phyloP scores from a whole-genome alignment of 148 eudicot species.

The Fallopia convolvulus region DNA sequence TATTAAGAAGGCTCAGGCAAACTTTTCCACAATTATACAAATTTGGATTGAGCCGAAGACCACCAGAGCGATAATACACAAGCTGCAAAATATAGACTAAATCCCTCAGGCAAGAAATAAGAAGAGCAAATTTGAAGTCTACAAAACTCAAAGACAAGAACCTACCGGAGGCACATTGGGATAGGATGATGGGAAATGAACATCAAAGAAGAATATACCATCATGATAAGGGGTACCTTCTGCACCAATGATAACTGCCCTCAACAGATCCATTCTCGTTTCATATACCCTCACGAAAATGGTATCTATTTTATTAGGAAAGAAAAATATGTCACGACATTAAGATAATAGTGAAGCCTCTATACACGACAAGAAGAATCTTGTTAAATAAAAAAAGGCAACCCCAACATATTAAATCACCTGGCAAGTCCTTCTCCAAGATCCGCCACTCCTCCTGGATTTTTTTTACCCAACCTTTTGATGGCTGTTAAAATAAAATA shows the following conservation, averaged over 20 bases:
- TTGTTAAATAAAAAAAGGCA: not conserved
- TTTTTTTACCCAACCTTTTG: slow-evolving; percentile 60
- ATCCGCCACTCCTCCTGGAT: slow-evolving; percentile 88
- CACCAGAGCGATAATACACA: slow-evolving; percentile 68
- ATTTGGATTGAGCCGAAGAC: slow-evolving; percentile 76
- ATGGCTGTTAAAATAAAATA: slow-evolving; percentile 38
- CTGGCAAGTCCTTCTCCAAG: slow-evolving; percentile 75
- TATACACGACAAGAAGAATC: not conserved
- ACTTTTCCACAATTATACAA: slow-evolving; percentile 68
- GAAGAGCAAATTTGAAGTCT: slow-evolving; percentile 5
- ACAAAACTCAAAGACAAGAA: slow-evolving; percentile 6
- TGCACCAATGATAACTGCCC: slow-evolving; percentile 81
- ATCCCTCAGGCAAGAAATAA: slow-evolving; percentile 9
- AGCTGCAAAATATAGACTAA: slow-evolving; percentile 27
- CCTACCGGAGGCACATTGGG: slow-evolving; percentile 76
- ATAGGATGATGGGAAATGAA: slow-evolving; percentile 45
- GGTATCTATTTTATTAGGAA: slow-evolving; percentile 33
- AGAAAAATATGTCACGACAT: not conserved
- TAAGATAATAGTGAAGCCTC: not conserved
- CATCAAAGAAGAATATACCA: slow-evolving; percentile 85
- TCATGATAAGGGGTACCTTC: slow-evolving; percentile 94
- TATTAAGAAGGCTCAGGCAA: slow-evolving; percentile 80
- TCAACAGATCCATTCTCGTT: slow-evolving; percentile 74
- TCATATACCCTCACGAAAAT: slow-evolving; percentile 79
- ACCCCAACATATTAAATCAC: slow-evolving; percentile 26